Base-by-base conservation (phyloP, 306 rosid species). In the Ochetophila trinervis region DNA sequence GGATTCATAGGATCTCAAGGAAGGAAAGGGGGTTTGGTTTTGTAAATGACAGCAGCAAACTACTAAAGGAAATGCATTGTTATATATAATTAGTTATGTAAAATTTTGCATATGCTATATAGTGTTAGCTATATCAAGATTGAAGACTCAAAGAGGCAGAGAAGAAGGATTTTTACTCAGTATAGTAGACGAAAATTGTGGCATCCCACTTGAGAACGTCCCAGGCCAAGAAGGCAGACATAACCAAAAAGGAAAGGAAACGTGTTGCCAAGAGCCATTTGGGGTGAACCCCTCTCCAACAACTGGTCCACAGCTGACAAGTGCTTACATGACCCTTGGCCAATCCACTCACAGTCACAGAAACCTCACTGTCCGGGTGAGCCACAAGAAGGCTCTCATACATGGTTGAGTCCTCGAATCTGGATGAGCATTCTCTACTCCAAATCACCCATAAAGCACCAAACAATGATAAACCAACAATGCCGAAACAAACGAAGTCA, bases 241-340 rank as follows among this genome's bases (percentile, higher is more conserved):
- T 4, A 47, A 56, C 60, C 18, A 83, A 10, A 55, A 82, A 68
- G 6, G 93, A 84, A 40, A 76, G 9, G 30, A 82, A 80, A 8
- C 93, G 93, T 3, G 79, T 68, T 5, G 66, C 56, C 15, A 89
- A 59, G 53, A 89, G 87, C 64, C 79, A 81, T 49, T 66, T 34
- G 8, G 96, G 96, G 74, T 82, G 86, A 36, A 89, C 72, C 11
- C 83, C 90, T 35, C 67, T 68, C 93, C 93, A 89, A 63, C 93
- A 89, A 36, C 85, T 82, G 21, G 79, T 80, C 96, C 96, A 88
- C 9, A 82, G 57, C 52, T 86, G 90, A 36, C 75, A 71, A 50
- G 68, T 54, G 53, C 71, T 78, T 1, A 84, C 57, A 17, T 78
- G 83, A 23, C 79, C 84, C 30, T 51, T 70, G 14, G 80, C 84